These are phyloP conservation scores for Rugosomyces carneus DNA, from an alignment of 1,284 basidiomycete species.

Conservation along the genomic window DNA sequence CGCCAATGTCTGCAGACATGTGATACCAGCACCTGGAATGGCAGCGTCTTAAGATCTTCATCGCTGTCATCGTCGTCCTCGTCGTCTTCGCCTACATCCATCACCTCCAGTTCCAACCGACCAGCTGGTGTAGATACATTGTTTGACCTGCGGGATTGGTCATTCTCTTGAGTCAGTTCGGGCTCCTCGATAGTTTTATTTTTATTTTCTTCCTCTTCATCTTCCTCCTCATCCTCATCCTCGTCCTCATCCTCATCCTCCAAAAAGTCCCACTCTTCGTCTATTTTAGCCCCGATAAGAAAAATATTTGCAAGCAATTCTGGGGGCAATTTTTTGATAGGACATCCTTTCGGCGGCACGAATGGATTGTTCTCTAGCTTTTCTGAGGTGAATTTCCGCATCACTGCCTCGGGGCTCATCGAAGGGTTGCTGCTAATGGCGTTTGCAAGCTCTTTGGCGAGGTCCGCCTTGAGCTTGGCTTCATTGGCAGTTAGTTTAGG, in stretches of 20 bases:
- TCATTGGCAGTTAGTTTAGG: background rate
- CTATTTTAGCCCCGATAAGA: conserved; percentile 36
- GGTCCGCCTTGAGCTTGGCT: conserved; percentile 9
- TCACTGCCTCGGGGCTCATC: conserved; percentile 24
- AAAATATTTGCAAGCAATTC: conserved; percentile 59
- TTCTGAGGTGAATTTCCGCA: conserved; percentile 25
- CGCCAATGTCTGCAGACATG: conserved; percentile 36
- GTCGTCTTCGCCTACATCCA: conserved; percentile 18
- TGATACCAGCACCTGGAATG: conserved; percentile 33
- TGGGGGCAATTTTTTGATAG: conserved; percentile 49
- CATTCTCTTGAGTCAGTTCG: background rate
- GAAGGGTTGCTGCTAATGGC: conserved; percentile 23
- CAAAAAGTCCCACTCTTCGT: conserved; percentile 28
- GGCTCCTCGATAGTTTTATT: background rate
- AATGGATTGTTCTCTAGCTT: conserved; percentile 40
- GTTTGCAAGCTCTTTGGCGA: conserved; percentile 19
- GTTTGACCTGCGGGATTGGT: background rate
- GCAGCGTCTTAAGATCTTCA: conserved; percentile 12
- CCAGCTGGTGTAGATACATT: background rate
- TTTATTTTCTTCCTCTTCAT: too few species aligned
- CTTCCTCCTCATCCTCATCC: background rate
- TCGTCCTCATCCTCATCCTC: conserved; percentile 20
- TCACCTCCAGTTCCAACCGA: conserved; percentile 10
- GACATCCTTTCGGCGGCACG: conserved; percentile 44
- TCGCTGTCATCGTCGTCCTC: conserved; percentile 20